These are phyloP conservation scores for Candida nanaspora DNA, from an alignment of 805 yeast species.

Conservation along the genomic window DNA sequence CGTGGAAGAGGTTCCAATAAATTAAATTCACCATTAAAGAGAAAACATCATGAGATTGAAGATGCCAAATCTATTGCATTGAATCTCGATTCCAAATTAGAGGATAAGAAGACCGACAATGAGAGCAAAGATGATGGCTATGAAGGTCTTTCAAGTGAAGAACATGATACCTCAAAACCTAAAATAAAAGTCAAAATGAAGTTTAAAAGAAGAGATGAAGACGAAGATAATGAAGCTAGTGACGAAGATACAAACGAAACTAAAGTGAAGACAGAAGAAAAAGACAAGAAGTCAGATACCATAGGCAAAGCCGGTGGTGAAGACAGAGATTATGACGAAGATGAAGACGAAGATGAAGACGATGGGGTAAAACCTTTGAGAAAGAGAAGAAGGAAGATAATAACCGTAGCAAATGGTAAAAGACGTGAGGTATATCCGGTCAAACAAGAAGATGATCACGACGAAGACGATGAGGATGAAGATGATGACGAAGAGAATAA, in stretches of 20 bases:
- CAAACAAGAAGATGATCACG: neutral
- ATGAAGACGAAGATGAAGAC: slow-evolving; percentile 9
- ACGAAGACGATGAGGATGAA: slow-evolving; percentile 1
- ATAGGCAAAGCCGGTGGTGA: slow-evolving; percentile 15
- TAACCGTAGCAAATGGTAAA: slow-evolving; percentile 14
- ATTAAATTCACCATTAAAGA: neutral
- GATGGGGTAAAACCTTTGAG: slow-evolving; percentile 10
- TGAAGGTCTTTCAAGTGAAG: neutral
- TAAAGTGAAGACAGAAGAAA: slow-evolving; percentile 1
- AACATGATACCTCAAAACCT: neutral
- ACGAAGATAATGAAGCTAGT: neutral
- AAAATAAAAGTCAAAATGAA: neutral
- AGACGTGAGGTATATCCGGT: slow-evolving; percentile 13
- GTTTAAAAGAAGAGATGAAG: neutral
- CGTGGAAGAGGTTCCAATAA: slow-evolving; percentile 5
- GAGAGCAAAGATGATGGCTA: too few relatives aligned
- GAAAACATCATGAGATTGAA: slow-evolving; percentile 1
- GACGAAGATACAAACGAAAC: slow-evolving; percentile 1
- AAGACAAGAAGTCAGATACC: slow-evolving; percentile 14
- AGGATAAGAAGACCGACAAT: neutral
- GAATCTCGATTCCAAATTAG: neutral
- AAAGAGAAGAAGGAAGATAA: slow-evolving; percentile 14
- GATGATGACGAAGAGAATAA: slow-evolving; percentile 3
- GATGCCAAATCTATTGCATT: neutral
- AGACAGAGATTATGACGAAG: slow-evolving; percentile 2